phyloP scores from a whole-genome alignment of 345 rosid genomes.

The Populus davidiana region DNA sequence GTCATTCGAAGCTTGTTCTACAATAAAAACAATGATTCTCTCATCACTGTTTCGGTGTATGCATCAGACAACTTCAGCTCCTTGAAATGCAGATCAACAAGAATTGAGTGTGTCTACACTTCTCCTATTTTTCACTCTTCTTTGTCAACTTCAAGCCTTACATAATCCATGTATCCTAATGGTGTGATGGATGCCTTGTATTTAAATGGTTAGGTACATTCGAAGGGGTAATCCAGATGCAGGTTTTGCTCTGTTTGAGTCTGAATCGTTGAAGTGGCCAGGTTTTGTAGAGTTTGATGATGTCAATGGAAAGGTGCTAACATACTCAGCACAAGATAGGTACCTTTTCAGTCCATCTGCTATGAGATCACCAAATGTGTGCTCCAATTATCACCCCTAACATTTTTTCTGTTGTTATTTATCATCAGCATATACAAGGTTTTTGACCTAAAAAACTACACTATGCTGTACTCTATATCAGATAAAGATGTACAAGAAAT shows the following conservation, averaged over 20 bases:
- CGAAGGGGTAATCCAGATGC: conserved; percentile 90
- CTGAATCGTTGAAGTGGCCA: conserved; percentile 97
- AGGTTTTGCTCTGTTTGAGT: conserved; percentile 91
- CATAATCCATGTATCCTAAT: background rate
- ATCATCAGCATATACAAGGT: conserved; percentile 83
- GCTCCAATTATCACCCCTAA: conserved; percentile 16
- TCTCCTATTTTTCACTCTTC: background rate
- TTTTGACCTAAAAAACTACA: conserved; percentile 88
- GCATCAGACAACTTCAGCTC: conserved; percentile 94
- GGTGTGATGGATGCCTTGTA: background rate
- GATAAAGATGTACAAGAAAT: conserved; percentile 90
- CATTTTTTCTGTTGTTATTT: conserved; percentile 11
- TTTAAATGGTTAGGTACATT: conserved; percentile 59
- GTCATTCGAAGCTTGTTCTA: conserved; percentile 85
- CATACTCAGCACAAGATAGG: conserved; percentile 95
- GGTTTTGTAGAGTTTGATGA: conserved; percentile 99
- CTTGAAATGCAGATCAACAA: conserved; percentile 92
- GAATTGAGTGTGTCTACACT: conserved; percentile 63
- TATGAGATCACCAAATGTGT: conserved; percentile 7
- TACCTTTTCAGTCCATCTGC: conserved; percentile 21
- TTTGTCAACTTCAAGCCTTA: background rate
- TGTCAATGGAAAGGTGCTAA: conserved; percentile 92
- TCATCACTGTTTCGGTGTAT: conserved; percentile 93
- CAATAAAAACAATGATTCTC: conserved; percentile 94
- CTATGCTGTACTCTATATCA: conserved; percentile 85